These are phyloP conservation scores for Mimosa pudica DNA, from an alignment of 306 rosid species.

Conservation along the genomic window DNA sequence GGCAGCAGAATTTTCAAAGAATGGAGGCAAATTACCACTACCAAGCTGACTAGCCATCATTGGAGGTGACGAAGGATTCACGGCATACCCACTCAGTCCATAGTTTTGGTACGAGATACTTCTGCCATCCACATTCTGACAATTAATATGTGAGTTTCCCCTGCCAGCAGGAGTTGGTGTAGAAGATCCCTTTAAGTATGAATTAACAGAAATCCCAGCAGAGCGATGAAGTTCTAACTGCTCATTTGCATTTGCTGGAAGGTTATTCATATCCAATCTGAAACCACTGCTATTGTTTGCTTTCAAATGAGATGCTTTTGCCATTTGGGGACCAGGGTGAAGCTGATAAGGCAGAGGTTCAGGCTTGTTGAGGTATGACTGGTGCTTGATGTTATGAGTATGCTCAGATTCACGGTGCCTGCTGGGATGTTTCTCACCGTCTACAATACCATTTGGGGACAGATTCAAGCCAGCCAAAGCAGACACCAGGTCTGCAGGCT, in stretches of 20 bases:
- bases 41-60: slow-evolving; percentile 78
- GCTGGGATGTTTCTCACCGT: slow-evolving; percentile 55
- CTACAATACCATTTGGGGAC: slow-evolving; percentile 57
- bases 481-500: slow-evolving; percentile 70
- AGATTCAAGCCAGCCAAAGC: slow-evolving; percentile 77
- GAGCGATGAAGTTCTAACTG: slow-evolving; percentile 52
- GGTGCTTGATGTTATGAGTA: slow-evolving; percentile 30
- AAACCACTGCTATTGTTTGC: slow-evolving; percentile 53
- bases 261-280: slow-evolving; percentile 50
- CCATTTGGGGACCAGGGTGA: slow-evolving; percentile 33
- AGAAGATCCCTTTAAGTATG: slow-evolving; percentile 64
- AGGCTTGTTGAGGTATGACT: slow-evolving; percentile 57
- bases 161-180: slow-evolving; percentile 55
- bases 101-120: slow-evolving; percentile 59
- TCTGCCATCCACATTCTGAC: slow-evolving; percentile 68
- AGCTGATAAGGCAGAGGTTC: slow-evolving; percentile 56
- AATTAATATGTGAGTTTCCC: slow-evolving; percentile 56
- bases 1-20: slow-evolving; percentile 66
- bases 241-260: slow-evolving; percentile 45
- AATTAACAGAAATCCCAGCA: slow-evolving; percentile 49
- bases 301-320: slow-evolving; percentile 53
- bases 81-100: slow-evolving; percentile 66
- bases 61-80: slow-evolving; percentile 67
- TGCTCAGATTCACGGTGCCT: slow-evolving; percentile 43
- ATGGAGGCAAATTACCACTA: slow-evolving; percentile 64